Evolutionary conservation across 257 asterid genomes (phyloP).

Genomic region (Henckelia pumila): DNA sequence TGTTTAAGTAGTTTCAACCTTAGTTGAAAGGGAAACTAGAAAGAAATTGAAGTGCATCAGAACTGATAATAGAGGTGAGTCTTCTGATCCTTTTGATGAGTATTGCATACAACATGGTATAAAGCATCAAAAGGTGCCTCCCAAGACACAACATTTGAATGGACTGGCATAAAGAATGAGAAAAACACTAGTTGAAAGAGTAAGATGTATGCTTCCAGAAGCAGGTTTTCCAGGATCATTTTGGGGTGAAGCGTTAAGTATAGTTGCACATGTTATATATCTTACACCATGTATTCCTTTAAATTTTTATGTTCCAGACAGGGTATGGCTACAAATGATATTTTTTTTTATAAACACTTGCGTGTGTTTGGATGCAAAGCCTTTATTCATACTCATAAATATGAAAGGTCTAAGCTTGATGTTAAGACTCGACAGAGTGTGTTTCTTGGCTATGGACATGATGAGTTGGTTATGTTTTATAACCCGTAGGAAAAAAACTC

Average conservation of each 20-base stretch:
- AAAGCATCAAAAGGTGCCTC: not conserved
- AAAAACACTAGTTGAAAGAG: not conserved
- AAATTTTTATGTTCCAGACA: not conserved
- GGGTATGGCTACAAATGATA: not conserved
- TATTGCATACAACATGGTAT: constrained; percentile 3
- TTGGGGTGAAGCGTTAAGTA: not conserved
- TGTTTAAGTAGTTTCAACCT: not conserved
- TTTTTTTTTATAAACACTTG: not conserved
- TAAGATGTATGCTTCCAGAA: not conserved
- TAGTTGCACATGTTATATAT: too few species aligned
- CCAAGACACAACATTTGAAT: constrained; percentile 6
- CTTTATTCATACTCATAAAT: not conserved
- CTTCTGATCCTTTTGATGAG: constrained; percentile 3
- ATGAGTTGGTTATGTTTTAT: too few species aligned
- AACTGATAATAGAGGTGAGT: constrained; percentile 3
- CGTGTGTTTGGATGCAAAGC: not conserved
- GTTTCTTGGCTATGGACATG: too few species aligned
- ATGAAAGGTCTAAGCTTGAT: too few species aligned
- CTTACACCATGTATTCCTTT: too few species aligned
- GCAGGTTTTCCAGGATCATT: not conserved
- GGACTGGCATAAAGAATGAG: not conserved
- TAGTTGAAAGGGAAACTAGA: constrained; percentile 1
- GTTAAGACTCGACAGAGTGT: too few species aligned
- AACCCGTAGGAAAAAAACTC: too few species aligned
- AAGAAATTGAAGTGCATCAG: not conserved